Conservation (phyloP, 495 filamentous ascomycete genomes). For the Trichodelitschia bisporula region DNA sequence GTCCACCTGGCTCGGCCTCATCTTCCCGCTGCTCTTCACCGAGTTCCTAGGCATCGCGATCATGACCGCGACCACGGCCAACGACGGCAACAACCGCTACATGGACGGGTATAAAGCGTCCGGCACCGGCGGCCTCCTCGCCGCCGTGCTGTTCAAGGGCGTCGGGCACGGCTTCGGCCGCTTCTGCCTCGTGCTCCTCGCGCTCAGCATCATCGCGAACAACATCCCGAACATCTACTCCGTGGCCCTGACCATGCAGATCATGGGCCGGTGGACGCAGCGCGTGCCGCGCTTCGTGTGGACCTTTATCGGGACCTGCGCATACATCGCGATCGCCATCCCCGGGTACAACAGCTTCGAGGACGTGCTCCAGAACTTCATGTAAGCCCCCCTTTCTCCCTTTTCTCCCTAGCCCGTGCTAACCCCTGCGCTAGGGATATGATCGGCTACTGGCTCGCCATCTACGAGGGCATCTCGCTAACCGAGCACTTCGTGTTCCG, state of each 20-base stretch:
- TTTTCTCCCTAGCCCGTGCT: no score
- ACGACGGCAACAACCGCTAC: conserved; percentile 28
- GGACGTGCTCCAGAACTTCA: conserved; percentile 48
- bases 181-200: conserved; percentile 61
- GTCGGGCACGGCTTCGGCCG: conserved; percentile 56
- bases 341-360: conserved; percentile 57
- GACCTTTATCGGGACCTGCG: conserved; percentile 39
- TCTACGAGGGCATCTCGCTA: conserved; percentile 50
- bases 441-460: conserved; percentile 54
- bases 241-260: conserved; percentile 48
- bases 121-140: conserved; percentile 47
- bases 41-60: conserved; percentile 61
- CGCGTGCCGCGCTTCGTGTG: conserved; percentile 56
- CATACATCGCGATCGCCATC: conserved; percentile 53
- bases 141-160: conserved; percentile 34
- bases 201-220: conserved; percentile 58
- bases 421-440: no score
- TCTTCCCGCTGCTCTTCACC: conserved; percentile 48
- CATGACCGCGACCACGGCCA: conserved; percentile 31
- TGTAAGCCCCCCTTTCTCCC: no score
- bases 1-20: conserved; percentile 45
- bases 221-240: conserved; percentile 86
- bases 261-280: conserved; percentile 32
- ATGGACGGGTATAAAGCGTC: conserved; percentile 30
- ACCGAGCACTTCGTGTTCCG: conserved; percentile 60